phyloP scores from a whole-genome alignment of 108 stramenopile species.

The Cylindrotheca closterium region DNA sequence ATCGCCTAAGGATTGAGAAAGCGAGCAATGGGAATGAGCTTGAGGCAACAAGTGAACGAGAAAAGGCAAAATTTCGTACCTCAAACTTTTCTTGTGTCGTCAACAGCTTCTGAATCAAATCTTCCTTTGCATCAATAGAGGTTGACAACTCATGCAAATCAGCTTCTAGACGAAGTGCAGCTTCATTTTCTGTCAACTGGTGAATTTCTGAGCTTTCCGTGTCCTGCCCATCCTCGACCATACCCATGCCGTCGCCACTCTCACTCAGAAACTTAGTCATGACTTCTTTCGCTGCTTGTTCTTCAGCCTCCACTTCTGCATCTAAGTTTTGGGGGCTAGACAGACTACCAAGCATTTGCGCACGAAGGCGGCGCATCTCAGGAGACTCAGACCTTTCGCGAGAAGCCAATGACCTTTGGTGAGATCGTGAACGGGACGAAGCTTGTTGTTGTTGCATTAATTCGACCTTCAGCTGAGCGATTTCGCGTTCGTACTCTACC shows the following conservation, averaged over 20 bases:
- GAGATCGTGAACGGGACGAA: constrained; percentile 1
- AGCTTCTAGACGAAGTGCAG: constrained; percentile 20
- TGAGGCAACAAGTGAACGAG: neutral
- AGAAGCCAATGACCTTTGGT: neutral
- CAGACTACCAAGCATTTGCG: constrained; percentile 39
- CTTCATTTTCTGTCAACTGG: neutral
- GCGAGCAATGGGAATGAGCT: neutral
- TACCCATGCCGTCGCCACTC: constrained; percentile 11
- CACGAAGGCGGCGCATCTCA: constrained; percentile 27
- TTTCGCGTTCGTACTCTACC: constrained; percentile 47
- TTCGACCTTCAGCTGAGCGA: constrained; percentile 29
- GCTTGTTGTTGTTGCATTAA: constrained; percentile 4
- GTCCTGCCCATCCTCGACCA: neutral
- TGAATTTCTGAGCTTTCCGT: too few relatives aligned
- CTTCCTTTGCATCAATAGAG: constrained; percentile 55
- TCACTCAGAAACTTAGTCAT: constrained; percentile 26
- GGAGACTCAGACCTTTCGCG: constrained; percentile 22
- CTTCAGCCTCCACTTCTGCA: constrained; percentile 36
- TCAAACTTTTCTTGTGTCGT: constrained; percentile 51
- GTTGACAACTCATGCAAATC: constrained; percentile 46
- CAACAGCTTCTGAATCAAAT: constrained; percentile 53
- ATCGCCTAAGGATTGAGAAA: constrained; percentile 29
- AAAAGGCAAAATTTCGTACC: constrained; percentile 21
- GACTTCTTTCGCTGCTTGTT: constrained; percentile 20
- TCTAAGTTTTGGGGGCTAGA: constrained; percentile 17